These are phyloP conservation scores for Saccharomycopsis phalli DNA, from an alignment of 1,139 yeast genomes.

Conservation along the genomic window DNA sequence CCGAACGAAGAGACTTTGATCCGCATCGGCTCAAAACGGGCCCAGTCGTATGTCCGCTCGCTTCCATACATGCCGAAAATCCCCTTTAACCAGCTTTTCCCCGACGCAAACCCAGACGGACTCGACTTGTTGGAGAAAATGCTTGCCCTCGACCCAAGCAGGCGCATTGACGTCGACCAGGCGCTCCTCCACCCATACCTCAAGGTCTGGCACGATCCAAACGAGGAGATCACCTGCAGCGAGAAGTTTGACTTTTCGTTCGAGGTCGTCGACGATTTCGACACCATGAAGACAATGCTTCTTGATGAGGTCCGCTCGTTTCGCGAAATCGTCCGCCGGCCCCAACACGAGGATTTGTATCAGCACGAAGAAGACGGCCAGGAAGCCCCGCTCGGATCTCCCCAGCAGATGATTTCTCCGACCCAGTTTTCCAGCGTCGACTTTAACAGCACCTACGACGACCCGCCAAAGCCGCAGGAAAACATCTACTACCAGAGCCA, in stretches of 20 bases:
- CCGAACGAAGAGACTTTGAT: constrained; percentile 78
- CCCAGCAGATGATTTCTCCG: constrained; percentile 20
- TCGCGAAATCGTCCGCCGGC: constrained; percentile 73
- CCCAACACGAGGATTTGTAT: constrained; percentile 27
- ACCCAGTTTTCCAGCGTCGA: constrained; percentile 14
- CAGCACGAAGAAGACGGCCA: constrained; percentile 25
- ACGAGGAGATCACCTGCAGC: constrained; percentile 85
- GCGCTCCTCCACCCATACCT: constrained; percentile 88
- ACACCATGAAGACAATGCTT: constrained; percentile 66
- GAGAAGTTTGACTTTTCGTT: constrained; percentile 81
- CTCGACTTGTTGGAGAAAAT: constrained; percentile 72
- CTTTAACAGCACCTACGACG: constrained; percentile 29
- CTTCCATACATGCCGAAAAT: constrained; percentile 77
- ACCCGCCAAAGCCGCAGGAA: constrained; percentile 36
- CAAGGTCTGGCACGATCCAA: constrained; percentile 92
- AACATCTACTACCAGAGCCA: constrained; percentile 20
- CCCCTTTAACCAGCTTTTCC: constrained; percentile 66
- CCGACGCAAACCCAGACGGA: constrained; percentile 81
- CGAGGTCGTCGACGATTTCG: constrained; percentile 79
- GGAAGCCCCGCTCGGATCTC: constrained; percentile 24
- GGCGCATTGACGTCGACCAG: constrained; percentile 79
- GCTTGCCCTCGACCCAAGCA: constrained; percentile 81
- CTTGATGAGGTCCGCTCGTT: constrained; percentile 73
- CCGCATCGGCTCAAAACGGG: constrained; percentile 80
- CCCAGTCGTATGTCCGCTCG: constrained; percentile 85